These are phyloP conservation scores for Xylariaceae sp. DNA, from an alignment of 2,329 filamentous ascomycete species.

Conservation along the genomic window DNA sequence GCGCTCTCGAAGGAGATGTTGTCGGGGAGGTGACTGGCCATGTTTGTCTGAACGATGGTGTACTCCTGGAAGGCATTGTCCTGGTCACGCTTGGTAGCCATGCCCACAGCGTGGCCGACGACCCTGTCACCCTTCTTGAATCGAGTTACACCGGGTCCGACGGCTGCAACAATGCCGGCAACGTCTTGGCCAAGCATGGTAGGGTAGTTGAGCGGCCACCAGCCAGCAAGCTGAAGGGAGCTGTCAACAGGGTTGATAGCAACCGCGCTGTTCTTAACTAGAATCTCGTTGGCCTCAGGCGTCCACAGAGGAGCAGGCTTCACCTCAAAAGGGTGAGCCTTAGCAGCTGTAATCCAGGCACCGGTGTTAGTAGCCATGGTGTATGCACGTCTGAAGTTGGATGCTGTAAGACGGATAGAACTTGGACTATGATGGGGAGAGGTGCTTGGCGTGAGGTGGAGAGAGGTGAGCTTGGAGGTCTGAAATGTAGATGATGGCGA, in stretches of 20 bases:
- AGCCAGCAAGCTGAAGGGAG: conserved; percentile 35
- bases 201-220: conserved; percentile 38
- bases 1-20: conserved; percentile 35
- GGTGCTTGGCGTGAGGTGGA: background rate
- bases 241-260: conserved; percentile 41
- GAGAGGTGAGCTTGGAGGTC: conserved; percentile 2
- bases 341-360: conserved; percentile 27
- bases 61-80: conserved; percentile 39
- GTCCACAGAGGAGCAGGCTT: conserved; percentile 24
- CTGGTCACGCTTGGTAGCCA: conserved; percentile 20
- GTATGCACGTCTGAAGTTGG: conserved; percentile 1
- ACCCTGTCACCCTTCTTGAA: conserved; percentile 40
- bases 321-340: conserved; percentile 28
- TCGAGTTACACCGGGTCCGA: conserved; percentile 28
- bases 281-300: conserved; percentile 28
- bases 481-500: conserved; percentile 10
- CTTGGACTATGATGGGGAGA: background rate
- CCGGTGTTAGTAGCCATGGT: conserved; percentile 25
- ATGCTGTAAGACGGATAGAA: background rate
- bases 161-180: conserved; percentile 37
- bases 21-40: conserved; percentile 34
- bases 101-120: conserved; percentile 24
- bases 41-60: conserved; percentile 27
- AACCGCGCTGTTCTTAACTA: conserved; percentile 35
- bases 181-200: conserved; percentile 39